These are phyloP conservation scores for Triangularia setosa DNA, from an alignment of 2,329 filamentous ascomycete genomes.

Conservation along the genomic window DNA sequence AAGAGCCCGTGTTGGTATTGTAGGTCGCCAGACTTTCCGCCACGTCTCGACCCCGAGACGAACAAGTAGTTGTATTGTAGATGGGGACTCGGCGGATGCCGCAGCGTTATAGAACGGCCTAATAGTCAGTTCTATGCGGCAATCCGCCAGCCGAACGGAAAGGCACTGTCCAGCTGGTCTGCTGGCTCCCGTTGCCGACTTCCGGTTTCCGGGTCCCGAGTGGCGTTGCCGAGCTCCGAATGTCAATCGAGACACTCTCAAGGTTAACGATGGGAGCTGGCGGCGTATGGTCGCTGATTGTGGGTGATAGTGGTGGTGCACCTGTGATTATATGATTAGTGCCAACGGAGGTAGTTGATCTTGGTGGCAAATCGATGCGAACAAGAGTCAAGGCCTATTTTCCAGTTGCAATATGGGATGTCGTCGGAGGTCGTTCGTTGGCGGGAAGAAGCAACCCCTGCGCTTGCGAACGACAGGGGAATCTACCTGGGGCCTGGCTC, in stretches of 20 bases:
- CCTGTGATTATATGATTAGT: background rate
- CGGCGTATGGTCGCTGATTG: background rate
- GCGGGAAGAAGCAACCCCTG: background rate
- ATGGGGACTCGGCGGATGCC: too few species aligned
- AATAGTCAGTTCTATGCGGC: background rate
- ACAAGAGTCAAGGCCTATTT: background rate
- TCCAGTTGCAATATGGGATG: background rate
- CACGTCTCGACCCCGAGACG: slow-evolving; percentile 12
- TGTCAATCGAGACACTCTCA: too few species aligned
- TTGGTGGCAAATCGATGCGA: background rate
- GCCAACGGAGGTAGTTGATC: background rate
- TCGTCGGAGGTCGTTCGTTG: background rate
- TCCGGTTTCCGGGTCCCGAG: background rate
- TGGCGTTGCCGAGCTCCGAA: background rate
- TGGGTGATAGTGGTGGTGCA: background rate
- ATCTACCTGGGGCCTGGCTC: background rate
- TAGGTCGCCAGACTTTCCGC: slow-evolving; percentile 36
- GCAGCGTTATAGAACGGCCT: too few species aligned
- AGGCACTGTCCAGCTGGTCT: background rate
- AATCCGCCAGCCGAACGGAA: background rate
- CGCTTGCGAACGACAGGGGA: background rate
- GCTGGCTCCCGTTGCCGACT: background rate
- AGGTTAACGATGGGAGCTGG: too few species aligned
- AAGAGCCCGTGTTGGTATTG: slow-evolving; percentile 31
- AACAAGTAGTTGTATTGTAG: slow-evolving; percentile 6